Base-by-base conservation (phyloP, 148 eudicot genomes). In the Diospyros lotus region DNA sequence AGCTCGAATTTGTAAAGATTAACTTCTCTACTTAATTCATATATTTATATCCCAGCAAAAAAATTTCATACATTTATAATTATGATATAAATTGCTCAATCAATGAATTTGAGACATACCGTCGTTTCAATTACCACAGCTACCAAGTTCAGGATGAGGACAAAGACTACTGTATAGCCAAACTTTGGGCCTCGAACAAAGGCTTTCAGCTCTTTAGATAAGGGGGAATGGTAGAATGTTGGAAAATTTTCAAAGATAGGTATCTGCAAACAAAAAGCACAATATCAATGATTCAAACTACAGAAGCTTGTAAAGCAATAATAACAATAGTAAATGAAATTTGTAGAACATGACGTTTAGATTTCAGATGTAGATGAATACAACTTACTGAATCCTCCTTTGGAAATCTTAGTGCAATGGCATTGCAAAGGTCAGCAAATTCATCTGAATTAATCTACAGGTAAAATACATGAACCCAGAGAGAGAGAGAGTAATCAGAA, bases 351-450 rank as follows among this genome's bases (percentile, higher is more conserved):
- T 5, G 7, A 1, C 56, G 11, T 6, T 69, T 46, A 67, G 18
- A 64, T 62, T 13, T 54, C 50, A 43, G 38, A 18, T 59, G 39
- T 28, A 69, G 56, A 38, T 38, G 46, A 76, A 50, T 39, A 38
- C 10, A 68, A 85, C 88, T 86, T 79, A 94, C 97, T 72, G 77
- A 58, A 63, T 93, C 90, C 88, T 91, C 99, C 81, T 91, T 96
- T 14, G 86, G 86, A 82, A 96, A 96, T 74, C 82, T 89, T 63
- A 93, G 84, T 65, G 97, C 99, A 56, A 96, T 96, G 60, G 98
- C 97, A 82, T 93, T 89, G 85, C 94, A 93, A 65, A 96, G 96
- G 85, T 93, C 99, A 72, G 79, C 83, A 83, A 96, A 96, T 85
- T 96, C 99, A 5, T 88, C 94, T 66, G 80, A 51, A 87, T 86